Conservation (phyloP, 202 grass and related monocot genomes). For the Hordeum pubiflorum region DNA sequence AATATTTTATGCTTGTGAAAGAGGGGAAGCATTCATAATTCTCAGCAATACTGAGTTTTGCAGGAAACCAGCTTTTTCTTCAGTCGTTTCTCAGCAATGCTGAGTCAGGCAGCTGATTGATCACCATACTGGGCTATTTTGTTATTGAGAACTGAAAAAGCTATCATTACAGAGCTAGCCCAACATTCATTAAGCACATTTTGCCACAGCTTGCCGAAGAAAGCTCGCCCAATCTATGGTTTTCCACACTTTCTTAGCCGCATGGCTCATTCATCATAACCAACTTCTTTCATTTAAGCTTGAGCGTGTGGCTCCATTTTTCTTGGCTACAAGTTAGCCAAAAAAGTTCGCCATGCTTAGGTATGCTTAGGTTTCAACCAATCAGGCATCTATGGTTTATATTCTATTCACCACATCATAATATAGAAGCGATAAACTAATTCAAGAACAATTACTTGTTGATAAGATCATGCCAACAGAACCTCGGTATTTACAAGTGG, state of each 20-base stretch:
- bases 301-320: neutral
- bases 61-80: neutral
- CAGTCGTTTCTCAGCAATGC: neutral
- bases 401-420: neutral
- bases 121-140: neutral
- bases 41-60: neutral
- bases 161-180: neutral
- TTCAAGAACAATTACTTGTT: conserved; percentile 7
- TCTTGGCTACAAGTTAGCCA: neutral
- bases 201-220: neutral
- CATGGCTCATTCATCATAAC: neutral
- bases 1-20: neutral
- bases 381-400: neutral
- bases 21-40: neutral
- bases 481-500: neutral
- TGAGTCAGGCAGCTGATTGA: neutral
- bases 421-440: conserved; percentile 7
- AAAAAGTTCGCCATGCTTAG: neutral
- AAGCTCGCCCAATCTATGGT: neutral
- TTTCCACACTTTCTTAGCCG: neutral
- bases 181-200: neutral
- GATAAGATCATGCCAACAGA: conserved; percentile 14
- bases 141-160: neutral
- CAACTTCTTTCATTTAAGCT: neutral
- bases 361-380: neutral